Percentiles rank a stretch among this genome's conserved stretches.
Conservation (phyloP, 805 yeast species). For the Monosporozyma servazzii region DNA sequence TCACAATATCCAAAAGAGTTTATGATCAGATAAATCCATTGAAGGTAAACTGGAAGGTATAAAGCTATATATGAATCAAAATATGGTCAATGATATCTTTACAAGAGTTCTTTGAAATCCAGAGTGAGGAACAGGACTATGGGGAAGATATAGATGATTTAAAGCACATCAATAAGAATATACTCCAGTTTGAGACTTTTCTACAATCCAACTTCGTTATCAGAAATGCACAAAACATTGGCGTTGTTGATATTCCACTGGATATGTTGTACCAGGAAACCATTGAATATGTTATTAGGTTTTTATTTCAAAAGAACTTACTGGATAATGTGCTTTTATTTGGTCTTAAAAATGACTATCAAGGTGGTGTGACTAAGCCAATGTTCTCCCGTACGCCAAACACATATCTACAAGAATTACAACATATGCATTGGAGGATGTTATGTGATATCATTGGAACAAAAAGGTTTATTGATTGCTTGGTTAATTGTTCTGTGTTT, state of each 20-base stretch:
- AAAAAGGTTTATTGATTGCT: slow-evolving; percentile 31
- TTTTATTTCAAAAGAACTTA: slow-evolving; percentile 22
- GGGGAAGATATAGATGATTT: neutral
- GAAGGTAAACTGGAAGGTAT: neutral
- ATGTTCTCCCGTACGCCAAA: slow-evolving; percentile 31
- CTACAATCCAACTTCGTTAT: neutral
- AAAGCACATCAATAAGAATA: neutral
- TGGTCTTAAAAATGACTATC: slow-evolving; percentile 36
- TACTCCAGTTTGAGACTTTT: neutral
- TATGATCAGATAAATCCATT: neutral
- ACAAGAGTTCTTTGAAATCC: neutral
- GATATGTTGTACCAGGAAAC: slow-evolving; percentile 24
- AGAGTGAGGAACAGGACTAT: neutral
- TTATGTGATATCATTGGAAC: slow-evolving; percentile 36
- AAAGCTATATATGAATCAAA: too few relatives aligned
- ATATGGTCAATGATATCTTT: slow-evolving; percentile 1
- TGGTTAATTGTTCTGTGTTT: slow-evolving; percentile 33
- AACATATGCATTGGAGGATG: slow-evolving; percentile 36
- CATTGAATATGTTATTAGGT: slow-evolving; percentile 34
- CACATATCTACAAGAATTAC: slow-evolving; percentile 33
- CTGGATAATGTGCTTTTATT: slow-evolving; percentile 32
- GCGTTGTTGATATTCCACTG: neutral
- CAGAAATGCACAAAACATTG: neutral
- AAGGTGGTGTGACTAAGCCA: slow-evolving; percentile 19
- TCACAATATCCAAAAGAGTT: neutral